These are phyloP conservation scores for Pinus tabuliformis DNA, from an alignment of 75 land plant genomes.

Conservation along the genomic window DNA sequence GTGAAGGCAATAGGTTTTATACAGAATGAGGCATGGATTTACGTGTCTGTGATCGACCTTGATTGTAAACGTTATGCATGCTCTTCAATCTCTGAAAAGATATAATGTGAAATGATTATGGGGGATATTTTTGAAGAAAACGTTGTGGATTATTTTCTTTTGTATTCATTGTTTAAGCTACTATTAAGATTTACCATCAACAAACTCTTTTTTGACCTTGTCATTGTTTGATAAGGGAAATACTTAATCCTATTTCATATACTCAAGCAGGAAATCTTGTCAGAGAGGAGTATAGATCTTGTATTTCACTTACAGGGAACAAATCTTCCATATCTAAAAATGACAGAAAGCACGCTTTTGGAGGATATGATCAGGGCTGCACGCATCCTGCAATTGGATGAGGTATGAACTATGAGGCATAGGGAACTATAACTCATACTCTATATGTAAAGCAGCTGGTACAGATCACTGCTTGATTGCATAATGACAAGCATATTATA, in stretches of 20 bases:
- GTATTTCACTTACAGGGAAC: not conserved
- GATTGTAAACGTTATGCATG: too few relatives aligned
- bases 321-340: not conserved
- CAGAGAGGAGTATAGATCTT: slow-evolving; percentile 6
- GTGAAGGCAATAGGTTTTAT: too few relatives aligned
- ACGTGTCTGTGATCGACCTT: too few relatives aligned
- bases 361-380: slow-evolving; percentile 8
- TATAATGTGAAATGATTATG: too few relatives aligned
- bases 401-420: not conserved
- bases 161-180: too few relatives aligned
- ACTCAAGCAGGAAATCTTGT: slow-evolving; percentile 1
- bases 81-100: too few relatives aligned
- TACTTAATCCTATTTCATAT: not conserved
- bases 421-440: not conserved
- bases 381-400: slow-evolving; percentile 6
- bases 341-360: not conserved
- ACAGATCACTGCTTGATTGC: not conserved
- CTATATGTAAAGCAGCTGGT: not conserved
- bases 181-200: too few relatives aligned
- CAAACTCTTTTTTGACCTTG: too few relatives aligned
- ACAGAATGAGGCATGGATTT: too few relatives aligned
- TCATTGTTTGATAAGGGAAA: too few relatives aligned
- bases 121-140: too few relatives aligned
- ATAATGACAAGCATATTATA: not conserved
- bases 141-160: too few relatives aligned